Evolutionary conservation across 1,284 basidiomycete species (phyloP), one percentile per base, ranked within the genome.

Genomic region (Ustilago curta): DNA sequence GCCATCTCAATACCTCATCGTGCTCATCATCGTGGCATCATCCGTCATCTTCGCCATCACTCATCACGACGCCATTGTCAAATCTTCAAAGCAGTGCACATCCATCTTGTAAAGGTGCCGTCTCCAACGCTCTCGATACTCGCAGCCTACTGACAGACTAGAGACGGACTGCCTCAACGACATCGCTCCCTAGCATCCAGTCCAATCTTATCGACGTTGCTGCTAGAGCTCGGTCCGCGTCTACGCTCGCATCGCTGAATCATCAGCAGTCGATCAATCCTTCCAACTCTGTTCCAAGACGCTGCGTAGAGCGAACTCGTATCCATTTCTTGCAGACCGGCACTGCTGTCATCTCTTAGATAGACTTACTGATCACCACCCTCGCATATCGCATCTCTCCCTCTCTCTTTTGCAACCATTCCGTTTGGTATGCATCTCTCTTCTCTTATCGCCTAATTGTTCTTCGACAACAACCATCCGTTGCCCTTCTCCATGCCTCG

Each of bases 401-500:
- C 16, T 23, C 11, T 5, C 23, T 18, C 4, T 23, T 14, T 23
- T 14, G 4, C 35, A 25, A 3, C 21, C 25, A 7, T 19, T 25
- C 31, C 32, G 3, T 31, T 27, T 37, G 50, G 50, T 23, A 37
- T 37, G 37, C 50, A 27, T 39, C 4, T 14, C 8, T 35, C 14
- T 37, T 16, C 18, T n/a, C 8, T 53, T 27, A 18, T 40, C 48
- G 4, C 18, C 14, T 37, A 21, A 50, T 35, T 8, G n/a, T 18
- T 42, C 23, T 39, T 27, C 45, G 14, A 35, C 44, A 19, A 39
- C 32, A 9, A 39, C 16, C 31, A 12, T 11, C 43, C 11, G 14
- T 31, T 27, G 27, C 11, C 23, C 21, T 21, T 19, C n/a, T 35
- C 49, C 7, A 60, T 58, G 44, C 53, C 29, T 29, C 58, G 25